phyloP scores from a whole-genome alignment of 169 alveolate genomes.

The Plasmodium relictum region DNA sequence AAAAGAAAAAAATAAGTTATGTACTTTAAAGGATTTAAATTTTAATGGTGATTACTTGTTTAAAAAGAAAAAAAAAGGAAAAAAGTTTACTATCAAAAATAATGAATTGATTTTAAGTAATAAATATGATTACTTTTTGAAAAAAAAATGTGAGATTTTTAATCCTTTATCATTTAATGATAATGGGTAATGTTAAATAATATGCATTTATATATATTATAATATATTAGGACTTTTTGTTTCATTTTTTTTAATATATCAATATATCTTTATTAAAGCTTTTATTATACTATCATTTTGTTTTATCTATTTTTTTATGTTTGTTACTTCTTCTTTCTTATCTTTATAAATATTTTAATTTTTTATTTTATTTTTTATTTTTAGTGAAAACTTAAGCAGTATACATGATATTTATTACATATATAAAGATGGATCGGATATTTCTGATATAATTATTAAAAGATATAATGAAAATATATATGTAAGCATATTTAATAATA shows the following conservation, averaged over 20 bases:
- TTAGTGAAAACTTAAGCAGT: constrained; percentile 20
- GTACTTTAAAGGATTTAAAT: constrained; percentile 30
- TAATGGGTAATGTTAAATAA: constrained; percentile 12
- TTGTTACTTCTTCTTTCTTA: background rate
- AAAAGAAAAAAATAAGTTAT: background rate
- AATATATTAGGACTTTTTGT: background rate
- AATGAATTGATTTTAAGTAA: constrained; percentile 24
- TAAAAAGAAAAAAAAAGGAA: constrained; percentile 27
- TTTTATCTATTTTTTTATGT: background rate
- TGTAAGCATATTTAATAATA: constrained; percentile 61
- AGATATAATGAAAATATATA: constrained; percentile 58
- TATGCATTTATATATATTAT: background rate
- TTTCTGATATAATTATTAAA: constrained; percentile 35
- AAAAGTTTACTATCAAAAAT: constrained; percentile 28
- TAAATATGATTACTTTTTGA: constrained; percentile 36
- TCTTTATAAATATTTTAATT: background rate
- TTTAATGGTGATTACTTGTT: constrained; percentile 40
- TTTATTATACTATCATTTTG: too few species aligned
- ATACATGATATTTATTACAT: constrained; percentile 68
- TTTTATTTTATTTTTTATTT: constrained; percentile 4
- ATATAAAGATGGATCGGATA: constrained; percentile 48
- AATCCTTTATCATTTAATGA: background rate
- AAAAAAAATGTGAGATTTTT: constrained; percentile 9
- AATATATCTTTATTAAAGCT: background rate
- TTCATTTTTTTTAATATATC: background rate